phyloP scores from a whole-genome alignment of 805 yeast genomes.

The Cyberlindnera saturnus region DNA sequence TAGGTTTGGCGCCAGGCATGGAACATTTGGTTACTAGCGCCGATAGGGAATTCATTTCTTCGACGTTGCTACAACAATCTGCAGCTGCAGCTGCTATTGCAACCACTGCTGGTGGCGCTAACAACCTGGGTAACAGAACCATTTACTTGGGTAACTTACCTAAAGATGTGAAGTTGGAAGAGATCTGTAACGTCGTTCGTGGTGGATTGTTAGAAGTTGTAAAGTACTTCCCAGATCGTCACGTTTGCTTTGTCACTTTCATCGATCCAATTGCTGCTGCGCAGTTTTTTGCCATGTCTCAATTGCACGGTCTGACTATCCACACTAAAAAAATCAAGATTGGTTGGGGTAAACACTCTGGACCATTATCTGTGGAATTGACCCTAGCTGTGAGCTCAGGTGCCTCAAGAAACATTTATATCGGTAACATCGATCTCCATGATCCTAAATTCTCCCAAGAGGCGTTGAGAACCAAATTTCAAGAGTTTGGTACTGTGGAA shows the following conservation, averaged over 20 bases:
- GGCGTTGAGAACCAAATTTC: conserved; percentile 66
- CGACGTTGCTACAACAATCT: conserved; percentile 83
- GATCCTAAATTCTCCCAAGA: conserved; percentile 39
- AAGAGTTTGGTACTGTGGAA: conserved; percentile 88
- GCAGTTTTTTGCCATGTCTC: conserved; percentile 92
- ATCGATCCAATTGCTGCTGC: conserved; percentile 97
- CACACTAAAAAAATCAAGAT: conserved; percentile 83
- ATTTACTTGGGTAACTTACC: conserved; percentile 88
- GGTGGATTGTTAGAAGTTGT: conserved; percentile 90
- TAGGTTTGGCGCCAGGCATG: conserved; percentile 86
- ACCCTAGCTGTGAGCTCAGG: conserved; percentile 89
- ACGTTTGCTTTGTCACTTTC: conserved; percentile 90
- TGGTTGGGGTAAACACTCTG: conserved; percentile 98
- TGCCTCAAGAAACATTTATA: conserved; percentile 87
- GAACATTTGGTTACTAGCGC: conserved; percentile 74
- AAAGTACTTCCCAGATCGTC: conserved; percentile 75
- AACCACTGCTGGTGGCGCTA: conserved; percentile 88
- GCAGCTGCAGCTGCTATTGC: conserved; percentile 98
- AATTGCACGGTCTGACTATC: conserved; percentile 80
- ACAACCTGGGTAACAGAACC: conserved; percentile 88
- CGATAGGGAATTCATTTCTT: conserved; percentile 50
- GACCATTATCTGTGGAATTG: conserved; percentile 81
- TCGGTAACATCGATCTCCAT: conserved; percentile 58
- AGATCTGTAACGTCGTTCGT: conserved; percentile 91
- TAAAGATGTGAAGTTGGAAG: conserved; percentile 83